Evolutionary conservation across 2,329 filamentous ascomycete species (phyloP), one percentile per base, ranked within the genome.

Genomic region (Alternaria postmessia): DNA sequence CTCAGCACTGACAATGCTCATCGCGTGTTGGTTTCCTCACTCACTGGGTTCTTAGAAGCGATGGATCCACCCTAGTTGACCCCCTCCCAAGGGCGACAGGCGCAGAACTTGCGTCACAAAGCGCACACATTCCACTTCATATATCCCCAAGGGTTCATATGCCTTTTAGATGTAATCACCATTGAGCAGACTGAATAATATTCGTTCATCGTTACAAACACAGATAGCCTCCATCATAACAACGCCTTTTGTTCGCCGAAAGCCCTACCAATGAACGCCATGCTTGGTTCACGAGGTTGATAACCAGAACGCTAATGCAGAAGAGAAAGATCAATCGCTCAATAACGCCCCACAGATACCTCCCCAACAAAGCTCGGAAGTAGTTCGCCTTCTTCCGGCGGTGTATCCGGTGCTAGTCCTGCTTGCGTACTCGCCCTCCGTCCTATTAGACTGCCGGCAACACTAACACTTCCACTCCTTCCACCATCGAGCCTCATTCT

Each of bases 341-440:
- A 64, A 30, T 58, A 61, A 24, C 57, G 62, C n/a, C 62, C 63
- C 12, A 65, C 61, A 20, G 63, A 54, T 11, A 69, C 69, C 28
- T 70, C 67, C 2, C 67, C 67, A 5, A 69, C 56, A 38, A 70
- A 70, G 54, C 66, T 70, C n/a, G 66, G 62, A 52, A 60, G 54
- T 30, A 69, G 57, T 48, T 69, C 66, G 5, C 61, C 65, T n/a
- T 71, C 67, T n/a, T 71, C 69, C 3, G 67, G 69, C 47, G 69
- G 69, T 24, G 67, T 71, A 59, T 67, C 62, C 5, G 64, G 69
- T 28, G 51, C 55, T 34, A 34, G n/a, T 6, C 57, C 62, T n/a
- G 55, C 59, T n/a, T 64, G 57, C 20, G 53, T 59, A 28, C 67
- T 67, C 43, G 52, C 26, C 24, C 65, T 54, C 24, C 52, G 56